Evolutionary conservation across 2,329 filamentous ascomycete genomes (phyloP), one percentile per base, ranked within the genome.

Genomic region (Chaetomium olivaceum): DNA sequence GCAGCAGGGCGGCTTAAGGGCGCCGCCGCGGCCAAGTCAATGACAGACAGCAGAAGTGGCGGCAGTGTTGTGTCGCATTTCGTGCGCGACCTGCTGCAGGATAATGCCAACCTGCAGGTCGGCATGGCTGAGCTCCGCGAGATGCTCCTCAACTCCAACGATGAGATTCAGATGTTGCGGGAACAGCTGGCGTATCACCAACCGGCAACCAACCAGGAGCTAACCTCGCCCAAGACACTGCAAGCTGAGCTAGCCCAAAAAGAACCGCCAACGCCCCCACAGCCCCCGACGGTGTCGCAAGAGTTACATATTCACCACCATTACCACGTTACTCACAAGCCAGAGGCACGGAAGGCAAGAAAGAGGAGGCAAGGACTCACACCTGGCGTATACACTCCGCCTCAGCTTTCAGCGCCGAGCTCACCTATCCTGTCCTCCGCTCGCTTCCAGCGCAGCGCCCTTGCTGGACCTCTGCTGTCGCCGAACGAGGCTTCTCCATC

Each of bases 301-400:
- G 91, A 95, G 73, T 80, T 97, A 16, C 94, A 97, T 73, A 91
- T 98, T 55, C 94, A 98, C 74, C 93, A 98, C 73, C 94, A 98
- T 75, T 97, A 97, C 74, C 93, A 97, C 71, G 85, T 89, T 12
- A 80, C 87, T 1, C 79, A 84, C 61, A 89, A 87, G 75, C 81
- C 84, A 23, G 88, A 91, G 65, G 74, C 76, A 19, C 85, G 85
- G 70, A 88, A 88, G 66, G 81, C 85, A 9, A 91, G 88, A 79
- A 96, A 92, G 79, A 90, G 89, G 80, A 87, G 91, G 1, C 85
- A 87, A 36, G 83, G 86, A 25, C 79, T 91, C 11, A 85, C 84
- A 14, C 81, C 87, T 0, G 83, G 84, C 33, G 77, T 89, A 19
- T 85, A 92, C 59, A 87, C 88, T 8, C 88, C 85, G 0, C 77